Conservation (phyloP, 352 stramenopile species). For the Globisporangium radiosum region DNA sequence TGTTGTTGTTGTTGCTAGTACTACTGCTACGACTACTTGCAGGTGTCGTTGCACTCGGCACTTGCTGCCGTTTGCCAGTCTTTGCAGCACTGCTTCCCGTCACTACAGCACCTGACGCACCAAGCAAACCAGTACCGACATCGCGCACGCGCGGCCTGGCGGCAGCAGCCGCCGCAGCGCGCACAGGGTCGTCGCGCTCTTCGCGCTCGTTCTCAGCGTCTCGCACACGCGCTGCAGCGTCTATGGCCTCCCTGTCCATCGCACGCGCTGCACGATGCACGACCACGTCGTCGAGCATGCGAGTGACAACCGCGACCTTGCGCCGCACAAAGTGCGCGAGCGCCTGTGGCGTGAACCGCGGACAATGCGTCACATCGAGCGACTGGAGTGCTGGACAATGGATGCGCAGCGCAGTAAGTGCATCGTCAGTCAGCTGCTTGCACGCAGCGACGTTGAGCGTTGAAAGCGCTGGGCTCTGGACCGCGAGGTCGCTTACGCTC, state of each 20-base stretch:
- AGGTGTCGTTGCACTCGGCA: neutral
- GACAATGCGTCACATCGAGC: conserved; percentile 78
- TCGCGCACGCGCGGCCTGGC: neutral
- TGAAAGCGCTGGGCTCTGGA: conserved; percentile 62
- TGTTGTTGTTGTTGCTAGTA: neutral
- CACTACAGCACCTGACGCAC: neutral
- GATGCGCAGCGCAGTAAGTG: conserved; percentile 43
- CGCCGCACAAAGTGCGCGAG: conserved; percentile 53
- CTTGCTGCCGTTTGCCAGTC: neutral
- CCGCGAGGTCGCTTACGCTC: conserved; percentile 69
- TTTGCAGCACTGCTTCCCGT: neutral
- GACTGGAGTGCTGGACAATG: conserved; percentile 53
- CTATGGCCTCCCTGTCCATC: conserved; percentile 2
- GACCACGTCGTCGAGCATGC: conserved; percentile 34
- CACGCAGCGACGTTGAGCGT: conserved; percentile 73
- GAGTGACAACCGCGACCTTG: conserved; percentile 45
- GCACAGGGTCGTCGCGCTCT: neutral
- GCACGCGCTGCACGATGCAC: conserved; percentile 5
- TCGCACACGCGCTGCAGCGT: neutral
- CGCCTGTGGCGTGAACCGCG: conserved; percentile 40
- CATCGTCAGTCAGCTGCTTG: conserved; percentile 67
- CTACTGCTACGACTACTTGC: neutral
- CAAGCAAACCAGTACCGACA: neutral
- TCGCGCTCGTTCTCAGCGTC: conserved; percentile 4
- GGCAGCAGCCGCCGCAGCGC: neutral